Percentiles rank a stretch among this genome's conserved stretches.
Evolutionary conservation across 495 filamentous ascomycete genomes (phyloP).

Genomic region (Penicillium simplicissimum): DNA sequence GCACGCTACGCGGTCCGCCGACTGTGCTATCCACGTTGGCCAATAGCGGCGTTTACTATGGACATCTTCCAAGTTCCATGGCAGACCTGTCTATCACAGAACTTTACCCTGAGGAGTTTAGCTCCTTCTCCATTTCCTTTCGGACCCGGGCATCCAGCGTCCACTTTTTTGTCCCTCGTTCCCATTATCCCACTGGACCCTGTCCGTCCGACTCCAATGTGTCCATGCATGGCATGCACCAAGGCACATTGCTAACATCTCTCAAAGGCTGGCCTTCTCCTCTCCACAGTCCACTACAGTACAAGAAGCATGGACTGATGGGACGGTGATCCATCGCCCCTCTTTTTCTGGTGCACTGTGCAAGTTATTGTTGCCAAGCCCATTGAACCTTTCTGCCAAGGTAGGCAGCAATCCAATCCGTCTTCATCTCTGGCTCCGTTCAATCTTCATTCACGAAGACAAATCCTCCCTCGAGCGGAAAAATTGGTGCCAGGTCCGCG

Average conservation of each 20-base stretch:
- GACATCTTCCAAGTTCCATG: neutral
- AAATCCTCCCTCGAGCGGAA: neutral
- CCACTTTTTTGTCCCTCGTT: slow-evolving; percentile 6
- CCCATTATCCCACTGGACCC: neutral
- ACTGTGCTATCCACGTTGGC: slow-evolving; percentile 8
- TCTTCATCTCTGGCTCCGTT: neutral
- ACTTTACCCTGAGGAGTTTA: neutral
- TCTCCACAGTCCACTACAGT: no score
- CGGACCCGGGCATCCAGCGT: slow-evolving; percentile 3
- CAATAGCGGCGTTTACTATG: slow-evolving; percentile 4
- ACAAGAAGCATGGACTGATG: neutral
- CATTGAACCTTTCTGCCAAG: slow-evolving; percentile 7
- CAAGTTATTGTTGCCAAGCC: slow-evolving; percentile 1
- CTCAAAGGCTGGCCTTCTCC: neutral
- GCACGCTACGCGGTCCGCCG: neutral
- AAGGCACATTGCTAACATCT: neutral
- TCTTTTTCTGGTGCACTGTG: slow-evolving; percentile 6
- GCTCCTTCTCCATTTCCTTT: slow-evolving; percentile 5
- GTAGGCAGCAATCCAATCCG: slow-evolving; percentile 12
- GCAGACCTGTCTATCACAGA: neutral
- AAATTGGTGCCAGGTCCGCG: neutral
- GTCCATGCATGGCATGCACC: no score
- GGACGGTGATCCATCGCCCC: slow-evolving; percentile 4
- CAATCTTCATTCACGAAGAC: no score
- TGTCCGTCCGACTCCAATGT: neutral